phyloP scores from a whole-genome alignment of 192 early-diverging fungal species.

The Podila minutissima region DNA sequence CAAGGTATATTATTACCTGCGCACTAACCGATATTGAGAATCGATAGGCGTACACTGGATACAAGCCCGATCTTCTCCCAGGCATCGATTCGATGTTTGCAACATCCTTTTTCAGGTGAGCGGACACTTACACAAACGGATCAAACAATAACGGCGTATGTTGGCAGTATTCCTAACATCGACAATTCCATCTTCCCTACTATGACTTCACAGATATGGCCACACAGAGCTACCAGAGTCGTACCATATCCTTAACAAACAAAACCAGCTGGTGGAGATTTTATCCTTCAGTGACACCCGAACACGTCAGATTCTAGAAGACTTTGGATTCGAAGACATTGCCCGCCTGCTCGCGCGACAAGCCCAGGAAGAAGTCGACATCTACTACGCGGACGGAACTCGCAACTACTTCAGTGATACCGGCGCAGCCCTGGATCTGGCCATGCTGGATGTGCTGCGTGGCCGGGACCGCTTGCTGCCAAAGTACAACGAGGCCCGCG shows the following conservation, averaged over 20 bases:
- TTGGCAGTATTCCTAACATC: too few relatives aligned
- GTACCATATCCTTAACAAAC: constrained; percentile 11
- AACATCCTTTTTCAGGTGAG: not conserved
- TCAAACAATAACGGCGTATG: too few relatives aligned
- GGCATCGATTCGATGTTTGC: not conserved
- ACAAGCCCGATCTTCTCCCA: not conserved
- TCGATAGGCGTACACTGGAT: not conserved
- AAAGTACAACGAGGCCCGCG: constrained; percentile 20
- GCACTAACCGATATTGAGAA: too few relatives aligned
- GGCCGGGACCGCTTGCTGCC: constrained; percentile 5
- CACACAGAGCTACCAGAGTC: not conserved
- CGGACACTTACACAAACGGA: not conserved
- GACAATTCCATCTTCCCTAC: too few relatives aligned
- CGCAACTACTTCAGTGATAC: not conserved
- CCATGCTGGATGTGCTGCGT: constrained; percentile 8
- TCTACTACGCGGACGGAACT: constrained; percentile 6
- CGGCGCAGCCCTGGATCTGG: not conserved
- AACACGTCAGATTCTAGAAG: not conserved
- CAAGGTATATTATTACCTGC: not conserved
- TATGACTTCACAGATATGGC: not conserved
- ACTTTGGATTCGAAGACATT: constrained; percentile 5
- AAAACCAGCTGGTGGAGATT: not conserved
- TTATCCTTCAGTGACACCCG: not conserved
- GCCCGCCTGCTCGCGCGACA: constrained; percentile 9
- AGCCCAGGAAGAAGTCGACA: constrained; percentile 18